Percentiles rank a stretch among this genome's conserved stretches.
These are phyloP conservation scores for Halenospora varia DNA, from an alignment of 495 filamentous ascomycete genomes.

Conservation along the genomic window DNA sequence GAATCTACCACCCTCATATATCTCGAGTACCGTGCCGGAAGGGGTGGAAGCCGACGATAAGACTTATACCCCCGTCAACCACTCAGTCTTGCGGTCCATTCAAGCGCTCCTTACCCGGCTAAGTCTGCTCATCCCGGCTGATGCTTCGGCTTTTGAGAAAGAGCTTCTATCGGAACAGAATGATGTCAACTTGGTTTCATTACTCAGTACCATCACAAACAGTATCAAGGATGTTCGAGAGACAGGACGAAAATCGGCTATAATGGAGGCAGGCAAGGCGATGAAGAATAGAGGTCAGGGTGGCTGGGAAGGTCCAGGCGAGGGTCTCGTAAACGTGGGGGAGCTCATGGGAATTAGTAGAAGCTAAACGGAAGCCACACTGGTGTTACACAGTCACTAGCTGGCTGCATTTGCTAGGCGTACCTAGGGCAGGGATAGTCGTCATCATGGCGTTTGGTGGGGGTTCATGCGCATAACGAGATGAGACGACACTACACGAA, in stretches of 20 bases:
- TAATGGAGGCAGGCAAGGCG: conserved; percentile 49
- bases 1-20: conserved; percentile 61
- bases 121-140: conserved; percentile 52
- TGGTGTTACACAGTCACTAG: not conserved
- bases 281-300: conserved; percentile 1
- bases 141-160: conserved; percentile 46
- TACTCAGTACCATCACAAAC: conserved; percentile 65
- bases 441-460: conserved; percentile 14
- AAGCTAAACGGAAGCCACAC: not conserved
- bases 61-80: conserved; percentile 46
- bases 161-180: conserved; percentile 66
- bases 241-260: conserved; percentile 65
- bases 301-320: not conserved
- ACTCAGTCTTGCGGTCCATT: conserved; percentile 61
- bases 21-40: conserved; percentile 32
- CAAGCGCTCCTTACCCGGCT: conserved; percentile 61
- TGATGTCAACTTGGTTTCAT: conserved; percentile 69
- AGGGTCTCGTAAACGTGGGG: conserved; percentile 15
- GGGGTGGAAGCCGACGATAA: conserved; percentile 30
- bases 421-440: not conserved
- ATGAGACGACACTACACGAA: not conserved
- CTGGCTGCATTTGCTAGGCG: conserved; percentile 15
- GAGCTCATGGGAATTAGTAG: conserved; percentile 14
- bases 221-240: conserved; percentile 63
- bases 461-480: conserved; percentile 4